Base-by-base conservation (phyloP, 129 eudicot species). In the Flaveria bidentis region DNA sequence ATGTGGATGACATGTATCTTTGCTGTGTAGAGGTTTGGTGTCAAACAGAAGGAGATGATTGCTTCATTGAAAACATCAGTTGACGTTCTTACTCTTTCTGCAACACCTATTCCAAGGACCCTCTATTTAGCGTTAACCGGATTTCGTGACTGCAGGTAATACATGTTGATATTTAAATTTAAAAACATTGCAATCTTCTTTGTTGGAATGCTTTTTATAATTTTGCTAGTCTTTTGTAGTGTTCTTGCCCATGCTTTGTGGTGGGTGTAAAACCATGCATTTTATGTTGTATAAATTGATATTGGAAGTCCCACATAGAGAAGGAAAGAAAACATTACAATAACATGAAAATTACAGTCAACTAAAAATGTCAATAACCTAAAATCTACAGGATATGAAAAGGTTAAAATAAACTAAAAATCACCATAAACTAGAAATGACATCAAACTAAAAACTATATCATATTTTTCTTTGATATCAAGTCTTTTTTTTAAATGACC, bases 41-140 rank as follows among this genome's bases (percentile, higher is more conserved):
- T 94, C 67, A 94, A 94, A 76, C 99, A 94, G 78, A 94, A 94
- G 96, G 99, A 94, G 76, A 86, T 76, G 92, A 94, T 94, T 81
- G 99, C 99, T 77, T 94, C 97, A 46, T 84, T 91, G 65, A 94
- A 94, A 86, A 91, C 93, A 75, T 88, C 93, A 14, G 93, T 94
- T 52, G 99, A 94, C 78, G 96, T 94, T 78, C 99, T 94, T 75
- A 87, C 99, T 62, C 99, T 94, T 77, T 94, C 99, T 72, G 99
- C 99, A 79, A 94, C 99, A 46, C 99, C 99, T 18, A 94, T 94
- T 72, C 99, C 99, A 68, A 88, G 99, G 71, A 94, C 99, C 69
- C 99, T 94, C 64, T 94, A 94, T 83, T 85, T 94, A 81, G 97
- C 99, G 67, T 80, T 91, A 90, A 91, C 97, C 20, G 99, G 97